phyloP scores from a whole-genome alignment of 768 basidiomycete species.

The Infundibulicybe gibba region DNA sequence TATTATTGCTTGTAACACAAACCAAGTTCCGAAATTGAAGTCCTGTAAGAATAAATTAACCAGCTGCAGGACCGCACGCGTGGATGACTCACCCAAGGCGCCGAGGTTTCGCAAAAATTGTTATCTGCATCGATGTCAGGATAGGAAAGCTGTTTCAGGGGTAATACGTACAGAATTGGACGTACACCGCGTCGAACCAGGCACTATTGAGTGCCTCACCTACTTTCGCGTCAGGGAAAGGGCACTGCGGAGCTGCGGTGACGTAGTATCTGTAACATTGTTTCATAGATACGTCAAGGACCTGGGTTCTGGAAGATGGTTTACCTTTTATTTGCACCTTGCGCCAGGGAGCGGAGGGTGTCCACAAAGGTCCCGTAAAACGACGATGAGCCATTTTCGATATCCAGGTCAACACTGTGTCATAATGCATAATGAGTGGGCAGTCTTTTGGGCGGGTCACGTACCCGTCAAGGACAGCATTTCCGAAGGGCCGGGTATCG shows the following conservation, averaged over 20 bases:
- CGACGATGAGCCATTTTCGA: constrained; percentile 55
- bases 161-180: constrained; percentile 54
- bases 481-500: constrained; percentile 60
- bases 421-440: no score
- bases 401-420: constrained; percentile 60
- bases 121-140: constrained; percentile 31
- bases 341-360: constrained; percentile 44
- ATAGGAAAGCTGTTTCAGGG: constrained; percentile 1
- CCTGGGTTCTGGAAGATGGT: constrained; percentile 4
- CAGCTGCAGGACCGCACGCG: background rate
- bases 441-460: background rate
- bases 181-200: constrained; percentile 67
- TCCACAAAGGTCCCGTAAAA: constrained; percentile 52
- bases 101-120: constrained; percentile 51
- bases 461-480: constrained; percentile 68
- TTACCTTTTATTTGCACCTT: constrained; percentile 46
- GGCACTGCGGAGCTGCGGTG: constrained; percentile 61
- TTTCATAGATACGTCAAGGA: background rate
- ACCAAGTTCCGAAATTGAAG: constrained; percentile 52
- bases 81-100: constrained; percentile 26
- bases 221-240: constrained; percentile 64
- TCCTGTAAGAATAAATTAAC: constrained; percentile 24
- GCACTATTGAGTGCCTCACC: constrained; percentile 57
- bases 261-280: constrained; percentile 50
- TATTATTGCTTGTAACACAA: constrained; percentile 2